These are phyloP conservation scores for Chaetomiaceae sp. DNA, from an alignment of 2,329 filamentous ascomycete genomes.

Conservation along the genomic window DNA sequence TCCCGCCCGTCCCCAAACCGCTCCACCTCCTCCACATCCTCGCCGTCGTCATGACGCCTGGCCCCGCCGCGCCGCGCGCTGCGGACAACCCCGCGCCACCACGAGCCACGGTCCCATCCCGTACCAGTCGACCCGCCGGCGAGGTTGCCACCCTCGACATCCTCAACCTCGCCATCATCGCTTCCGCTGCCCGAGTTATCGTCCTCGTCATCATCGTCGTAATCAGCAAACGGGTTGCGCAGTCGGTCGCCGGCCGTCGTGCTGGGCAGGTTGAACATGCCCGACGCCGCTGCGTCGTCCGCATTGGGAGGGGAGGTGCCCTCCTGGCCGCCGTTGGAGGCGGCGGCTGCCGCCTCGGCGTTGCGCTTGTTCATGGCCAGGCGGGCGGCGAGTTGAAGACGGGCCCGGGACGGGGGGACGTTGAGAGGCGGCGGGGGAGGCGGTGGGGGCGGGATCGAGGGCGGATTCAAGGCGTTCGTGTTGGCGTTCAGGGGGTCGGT, in stretches of 20 bases:
- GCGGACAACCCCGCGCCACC: constrained; percentile 34
- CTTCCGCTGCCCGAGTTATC: constrained; percentile 46
- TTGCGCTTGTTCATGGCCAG: constrained; percentile 69
- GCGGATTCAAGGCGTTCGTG: constrained; percentile 47
- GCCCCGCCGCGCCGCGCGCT: constrained; percentile 15
- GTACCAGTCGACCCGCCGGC: constrained; percentile 1
- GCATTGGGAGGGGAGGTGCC: constrained; percentile 30
- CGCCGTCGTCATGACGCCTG: constrained; percentile 6
- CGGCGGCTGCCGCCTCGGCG: constrained; percentile 38
- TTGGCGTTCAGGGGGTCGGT: constrained; percentile 50
- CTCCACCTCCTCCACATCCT: constrained; percentile 26
- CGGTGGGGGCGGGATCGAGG: constrained; percentile 54
- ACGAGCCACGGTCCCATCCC: constrained; percentile 33
- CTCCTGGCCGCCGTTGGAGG: constrained; percentile 37
- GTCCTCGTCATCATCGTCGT: constrained; percentile 45
- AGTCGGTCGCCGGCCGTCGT: constrained; percentile 29
- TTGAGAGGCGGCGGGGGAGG: constrained; percentile 76
- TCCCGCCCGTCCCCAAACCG: constrained; percentile 36
- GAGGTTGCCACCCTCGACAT: constrained; percentile 33
- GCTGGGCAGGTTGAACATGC: constrained; percentile 22
- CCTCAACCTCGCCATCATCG: constrained; percentile 34
- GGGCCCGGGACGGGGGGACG: constrained; percentile 78
- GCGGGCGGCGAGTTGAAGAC: constrained; percentile 83
- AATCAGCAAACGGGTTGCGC: constrained; percentile 53
- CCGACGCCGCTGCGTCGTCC: constrained; percentile 28